A percentile compares a stretch with the other conserved stretches of the same genome.
These are phyloP conservation scores for Verticillium tricorpus DNA, from an alignment of 2,329 filamentous ascomycete genomes.

Conservation along the genomic window DNA sequence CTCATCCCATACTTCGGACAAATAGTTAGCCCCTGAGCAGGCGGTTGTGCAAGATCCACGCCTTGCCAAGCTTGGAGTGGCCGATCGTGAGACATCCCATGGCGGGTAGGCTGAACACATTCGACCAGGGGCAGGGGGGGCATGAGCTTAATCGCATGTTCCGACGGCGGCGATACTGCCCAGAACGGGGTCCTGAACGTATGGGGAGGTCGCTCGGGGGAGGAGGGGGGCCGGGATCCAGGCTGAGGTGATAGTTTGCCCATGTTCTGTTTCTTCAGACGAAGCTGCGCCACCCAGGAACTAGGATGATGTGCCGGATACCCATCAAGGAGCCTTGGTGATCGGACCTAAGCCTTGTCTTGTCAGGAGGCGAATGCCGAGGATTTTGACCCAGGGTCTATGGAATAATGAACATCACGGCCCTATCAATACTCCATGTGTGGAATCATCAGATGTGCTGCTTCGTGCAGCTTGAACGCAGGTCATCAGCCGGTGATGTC, in stretches of 20 bases:
- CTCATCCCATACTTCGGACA: not conserved
- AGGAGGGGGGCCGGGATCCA: not conserved
- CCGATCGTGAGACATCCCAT: not conserved
- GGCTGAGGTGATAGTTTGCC: not conserved
- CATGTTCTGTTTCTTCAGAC: not conserved
- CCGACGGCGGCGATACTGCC: not conserved
- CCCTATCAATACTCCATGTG: not conserved
- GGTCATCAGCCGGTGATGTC: not conserved
- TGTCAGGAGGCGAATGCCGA: not conserved
- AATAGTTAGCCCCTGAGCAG: not conserved
- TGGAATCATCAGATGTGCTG: not conserved
- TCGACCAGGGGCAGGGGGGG: not conserved
- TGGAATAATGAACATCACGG: no score
- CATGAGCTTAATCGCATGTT: not conserved
- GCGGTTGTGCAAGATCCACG: not conserved
- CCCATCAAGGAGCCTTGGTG: not conserved
- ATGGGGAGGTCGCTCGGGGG: not conserved
- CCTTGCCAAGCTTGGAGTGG: not conserved
- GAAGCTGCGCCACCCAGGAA: not conserved
- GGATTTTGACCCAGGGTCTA: not conserved
- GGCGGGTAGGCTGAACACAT: not conserved
- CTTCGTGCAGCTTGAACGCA: no score
- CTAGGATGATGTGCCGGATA: not conserved
- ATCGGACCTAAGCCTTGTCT: not conserved
- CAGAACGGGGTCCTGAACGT: not conserved